Conservation (phyloP, 192 early-diverging fungal genomes). For the Diversispora eburnea region DNA sequence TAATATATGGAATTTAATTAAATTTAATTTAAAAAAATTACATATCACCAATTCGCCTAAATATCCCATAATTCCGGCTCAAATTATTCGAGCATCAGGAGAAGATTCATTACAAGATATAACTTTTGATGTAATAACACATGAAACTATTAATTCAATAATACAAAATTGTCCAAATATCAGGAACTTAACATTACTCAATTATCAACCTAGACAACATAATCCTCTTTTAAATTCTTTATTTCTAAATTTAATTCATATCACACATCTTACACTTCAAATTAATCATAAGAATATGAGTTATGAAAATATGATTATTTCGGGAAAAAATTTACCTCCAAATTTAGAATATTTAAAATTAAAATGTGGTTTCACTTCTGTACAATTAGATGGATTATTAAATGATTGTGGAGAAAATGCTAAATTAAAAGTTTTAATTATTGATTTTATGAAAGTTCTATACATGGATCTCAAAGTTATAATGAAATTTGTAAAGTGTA, state of each 20-base stretch:
- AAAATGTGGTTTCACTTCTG: not conserved
- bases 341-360: not conserved
- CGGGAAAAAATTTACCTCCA: not conserved
- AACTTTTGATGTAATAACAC: not conserved
- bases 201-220: not conserved
- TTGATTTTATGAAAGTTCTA: not conserved
- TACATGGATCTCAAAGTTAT: not conserved
- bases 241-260: not conserved
- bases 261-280: not conserved
- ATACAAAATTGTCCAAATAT: not conserved
- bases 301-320: not conserved
- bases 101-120: not conserved
- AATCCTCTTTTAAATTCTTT: not conserved
- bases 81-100: not conserved
- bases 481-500: not conserved
- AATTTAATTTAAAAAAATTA: constrained; percentile 5
- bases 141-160: not conserved
- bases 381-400: not conserved
- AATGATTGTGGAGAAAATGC: not conserved
- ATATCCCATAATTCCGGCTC: not conserved
- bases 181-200: not conserved
- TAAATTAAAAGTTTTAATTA: not conserved
- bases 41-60: not conserved
- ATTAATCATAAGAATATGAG: not conserved
- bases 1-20: not conserved